Evolutionary conservation across 2,329 filamentous ascomycete species (phyloP), one percentile per base, ranked within the genome.

Genomic region (Sporothrix inflata): DNA sequence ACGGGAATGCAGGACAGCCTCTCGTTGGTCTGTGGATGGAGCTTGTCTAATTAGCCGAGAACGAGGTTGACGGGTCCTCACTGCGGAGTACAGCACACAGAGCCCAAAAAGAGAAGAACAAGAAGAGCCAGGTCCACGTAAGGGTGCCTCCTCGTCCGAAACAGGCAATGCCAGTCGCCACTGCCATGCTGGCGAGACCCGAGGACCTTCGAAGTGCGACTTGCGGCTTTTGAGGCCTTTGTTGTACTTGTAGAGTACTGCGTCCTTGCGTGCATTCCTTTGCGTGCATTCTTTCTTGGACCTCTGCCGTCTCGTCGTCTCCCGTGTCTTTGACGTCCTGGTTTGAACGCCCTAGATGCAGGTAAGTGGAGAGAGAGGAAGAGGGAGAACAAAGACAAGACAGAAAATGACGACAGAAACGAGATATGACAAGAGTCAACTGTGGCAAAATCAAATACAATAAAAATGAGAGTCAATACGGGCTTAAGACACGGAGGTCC

Each of bases 401-500:
- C 6, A 45, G 14, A 8, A n/a, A 27, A 24, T 45, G n/a, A 19
- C 24, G 2, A 45, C n/a, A 65, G 24, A 63, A 63, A 27, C 60
- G 60, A 65, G n/a, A 27, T 45, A 24, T 45, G 60, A 42, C 60
- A 45, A 65, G 38, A 45, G 38, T 30, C 60, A 38, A 27, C 60
- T 27, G 60, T 65, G 60, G 60, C 38, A 45, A 65, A 63, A 21
- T 42, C 14, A 57, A 6, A 19, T 24, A 53, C 27, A 34, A 19
- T n/a, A n/a, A 38, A 30, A n/a, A 34, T 27, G 11, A 4, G 21
- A 40, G 12, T 16, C 12, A 9, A 6, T 6, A 47, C 60, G 60
- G 60, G 60, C 60, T 65, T 65, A 24, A 65, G 60, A 47, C 57
- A 40, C 57, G 38, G 60, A 61, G 60, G 60, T 65, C 60, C 60